Evolutionary conservation across 495 filamentous ascomycete species (phyloP).

Genomic region (Usnea hakonensis): DNA sequence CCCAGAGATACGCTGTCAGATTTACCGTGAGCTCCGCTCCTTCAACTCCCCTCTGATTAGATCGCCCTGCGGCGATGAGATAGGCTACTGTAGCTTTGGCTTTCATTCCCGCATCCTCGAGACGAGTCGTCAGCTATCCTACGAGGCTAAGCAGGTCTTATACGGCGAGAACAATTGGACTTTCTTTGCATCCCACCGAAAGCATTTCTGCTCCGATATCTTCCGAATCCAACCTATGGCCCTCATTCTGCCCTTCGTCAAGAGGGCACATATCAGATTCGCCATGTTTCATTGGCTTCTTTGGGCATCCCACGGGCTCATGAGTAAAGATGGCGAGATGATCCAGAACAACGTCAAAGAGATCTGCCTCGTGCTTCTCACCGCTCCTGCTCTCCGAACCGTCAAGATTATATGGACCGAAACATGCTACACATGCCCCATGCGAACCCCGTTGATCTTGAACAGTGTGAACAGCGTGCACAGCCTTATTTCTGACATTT

Average conservation of each 20-base stretch:
- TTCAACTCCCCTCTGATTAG: neutral
- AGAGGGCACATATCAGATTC: slow-evolving; percentile 8
- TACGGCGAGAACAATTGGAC: slow-evolving; percentile 11
- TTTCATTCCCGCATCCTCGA: slow-evolving; percentile 5
- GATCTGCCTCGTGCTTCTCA: neutral
- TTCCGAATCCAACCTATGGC: neutral
- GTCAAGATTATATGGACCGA: slow-evolving; percentile 9
- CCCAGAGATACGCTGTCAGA: slow-evolving; percentile 6
- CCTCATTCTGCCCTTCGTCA: slow-evolving; percentile 1
- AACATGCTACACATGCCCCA: neutral
- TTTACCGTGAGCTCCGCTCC: slow-evolving; percentile 6
- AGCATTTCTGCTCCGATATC: neutral
- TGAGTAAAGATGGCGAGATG: too few species aligned
- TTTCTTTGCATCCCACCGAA: slow-evolving; percentile 1
- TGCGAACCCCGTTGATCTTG: neutral
- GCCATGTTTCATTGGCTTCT: neutral
- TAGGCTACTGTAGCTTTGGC: slow-evolving; percentile 12
- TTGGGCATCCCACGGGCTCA: neutral
- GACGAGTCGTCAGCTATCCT: neutral
- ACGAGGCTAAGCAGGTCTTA: slow-evolving; percentile 14
- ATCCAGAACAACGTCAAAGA: neutral
- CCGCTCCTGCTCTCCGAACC: neutral
- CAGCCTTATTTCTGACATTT: neutral
- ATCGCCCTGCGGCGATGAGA: neutral
- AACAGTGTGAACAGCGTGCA: too few species aligned